phyloP scores from a whole-genome alignment of 78 protist species.

The Goniomonas avonlea region DNA sequence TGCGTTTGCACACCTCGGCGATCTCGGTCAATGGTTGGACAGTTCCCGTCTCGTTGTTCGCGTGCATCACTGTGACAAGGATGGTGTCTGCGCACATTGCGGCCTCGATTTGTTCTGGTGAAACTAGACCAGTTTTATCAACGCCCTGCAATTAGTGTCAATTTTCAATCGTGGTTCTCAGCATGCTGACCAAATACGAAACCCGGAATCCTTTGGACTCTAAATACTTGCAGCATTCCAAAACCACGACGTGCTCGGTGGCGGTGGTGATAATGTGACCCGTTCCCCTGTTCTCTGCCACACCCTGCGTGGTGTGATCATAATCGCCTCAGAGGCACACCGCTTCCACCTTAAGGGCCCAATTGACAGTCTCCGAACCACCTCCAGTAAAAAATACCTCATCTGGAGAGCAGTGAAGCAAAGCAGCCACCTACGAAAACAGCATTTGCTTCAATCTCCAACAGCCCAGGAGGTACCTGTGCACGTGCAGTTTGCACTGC shows the following conservation, averaged over 20 bases:
- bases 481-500: constrained; percentile 5
- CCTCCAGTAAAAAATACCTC: constrained; percentile 8
- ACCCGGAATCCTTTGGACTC: not conserved
- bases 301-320: not conserved
- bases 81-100: not conserved
- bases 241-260: constrained; percentile 8
- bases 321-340: not conserved
- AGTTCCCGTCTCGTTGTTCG: constrained; percentile 25
- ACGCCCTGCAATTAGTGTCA: too few species aligned
- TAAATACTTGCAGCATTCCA: constrained; percentile 25
- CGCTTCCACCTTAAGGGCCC: constrained; percentile 11
- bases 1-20: not conserved
- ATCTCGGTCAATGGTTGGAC: not conserved
- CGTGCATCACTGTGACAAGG: constrained; percentile 9
- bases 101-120: not conserved
- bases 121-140: not conserved
- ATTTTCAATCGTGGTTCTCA: too few species aligned
- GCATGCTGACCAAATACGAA: not conserved
- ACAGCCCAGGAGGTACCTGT: not conserved
- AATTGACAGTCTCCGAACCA: constrained; percentile 8
- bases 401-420: too few species aligned
- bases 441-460: not conserved
- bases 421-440: too few species aligned
- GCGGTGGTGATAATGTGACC: not conserved
- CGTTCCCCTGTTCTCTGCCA: not conserved